phyloP scores from a whole-genome alignment of 2,329 filamentous ascomycete species.

The Penicillium sp. region DNA sequence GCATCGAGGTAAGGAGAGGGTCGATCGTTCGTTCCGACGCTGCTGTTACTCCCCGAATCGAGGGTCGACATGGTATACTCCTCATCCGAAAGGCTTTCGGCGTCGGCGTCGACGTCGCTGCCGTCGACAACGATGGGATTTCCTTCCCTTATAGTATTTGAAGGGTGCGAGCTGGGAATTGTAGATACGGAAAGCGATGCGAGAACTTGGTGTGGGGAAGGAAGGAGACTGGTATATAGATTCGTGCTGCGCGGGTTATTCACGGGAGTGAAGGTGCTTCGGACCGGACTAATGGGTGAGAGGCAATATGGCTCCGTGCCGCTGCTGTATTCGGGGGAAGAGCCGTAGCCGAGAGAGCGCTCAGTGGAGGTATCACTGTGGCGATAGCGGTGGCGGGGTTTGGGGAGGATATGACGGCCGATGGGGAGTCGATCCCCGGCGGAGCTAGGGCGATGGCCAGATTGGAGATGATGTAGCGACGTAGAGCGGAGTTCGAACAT shows the following conservation, averaged over 20 bases:
- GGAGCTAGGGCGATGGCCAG: conserved; percentile 21
- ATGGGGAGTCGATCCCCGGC: conserved; percentile 7
- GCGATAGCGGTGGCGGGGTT: conserved; percentile 23
- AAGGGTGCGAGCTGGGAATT: conserved; percentile 3
- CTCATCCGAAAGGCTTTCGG: conserved; percentile 19
- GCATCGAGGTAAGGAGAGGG: background rate
- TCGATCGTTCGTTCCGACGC: conserved; percentile 14
- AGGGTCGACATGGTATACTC: conserved; percentile 18
- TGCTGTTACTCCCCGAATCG: conserved; percentile 7
- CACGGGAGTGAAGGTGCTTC: conserved; percentile 47
- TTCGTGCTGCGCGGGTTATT: conserved; percentile 44
- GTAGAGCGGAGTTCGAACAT: conserved; percentile 32
- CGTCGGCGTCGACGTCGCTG: conserved; percentile 21
- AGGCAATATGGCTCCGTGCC: conserved; percentile 40
- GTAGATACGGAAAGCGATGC: conserved; percentile 22
- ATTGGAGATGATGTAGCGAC: background rate
- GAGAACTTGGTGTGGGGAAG: conserved; percentile 33
- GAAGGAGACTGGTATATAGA: conserved; percentile 14
- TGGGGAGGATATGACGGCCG: conserved; percentile 30
- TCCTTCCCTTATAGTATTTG: background rate
- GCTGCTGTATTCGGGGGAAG: conserved; percentile 41
- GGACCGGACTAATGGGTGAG: conserved; percentile 48
- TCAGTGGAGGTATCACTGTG: conserved; percentile 23
- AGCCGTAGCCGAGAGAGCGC: conserved; percentile 44
- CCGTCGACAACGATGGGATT: background rate